Base-by-base conservation (phyloP, 768 basidiomycete species). In the Arthromyces matolae region DNA sequence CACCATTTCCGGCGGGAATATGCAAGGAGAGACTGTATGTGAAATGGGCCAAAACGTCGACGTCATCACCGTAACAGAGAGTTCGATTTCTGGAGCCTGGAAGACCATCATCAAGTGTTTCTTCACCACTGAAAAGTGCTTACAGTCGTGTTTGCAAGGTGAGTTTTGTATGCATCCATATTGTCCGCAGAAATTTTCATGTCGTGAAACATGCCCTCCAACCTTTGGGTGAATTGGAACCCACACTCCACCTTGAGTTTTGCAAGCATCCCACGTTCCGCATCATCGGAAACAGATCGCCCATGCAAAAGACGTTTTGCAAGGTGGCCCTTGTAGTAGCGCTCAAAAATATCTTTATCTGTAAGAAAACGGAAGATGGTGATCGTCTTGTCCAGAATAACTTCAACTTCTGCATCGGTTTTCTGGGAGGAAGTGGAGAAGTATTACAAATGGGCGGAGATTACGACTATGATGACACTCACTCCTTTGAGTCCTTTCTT, bases 201-300 rank as follows among this genome's bases (percentile, higher is more conserved):
- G 62, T 98, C 95, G 55, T 91, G 79, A 80, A 99, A 96, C 95
- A 99, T 99, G 49, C 94, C 94, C 66, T 99, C 94, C 59, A 98
- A 73, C 64, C 94, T 94, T 68, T 95, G 92, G 1, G 96, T 98
- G 66, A 98, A 99, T 62, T 95, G 92, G 58, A 85, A 86, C 6
- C 95, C 95, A 60, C 89, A 94, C 69, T 98, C 95, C 20, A 95
- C 79, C 70, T 97, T 97, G 60, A 99, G 82, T 68, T 96, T 97
- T 37, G 92, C 86, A 1, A 99, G 79, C 93, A 99, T 97, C 49
- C 88, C 91, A 37, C 89, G 86, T 62, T 99, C 96, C 3, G 96
- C 94, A 66, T 99, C 96, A 57, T 99, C 96, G 0, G 93, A 96
- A 6, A 94, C 83, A 16, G 93, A 95, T 14, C 94, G 84, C 8